Base-by-base conservation (phyloP, 23 red algal genomes). In the Gracilaria domingensis region DNA sequence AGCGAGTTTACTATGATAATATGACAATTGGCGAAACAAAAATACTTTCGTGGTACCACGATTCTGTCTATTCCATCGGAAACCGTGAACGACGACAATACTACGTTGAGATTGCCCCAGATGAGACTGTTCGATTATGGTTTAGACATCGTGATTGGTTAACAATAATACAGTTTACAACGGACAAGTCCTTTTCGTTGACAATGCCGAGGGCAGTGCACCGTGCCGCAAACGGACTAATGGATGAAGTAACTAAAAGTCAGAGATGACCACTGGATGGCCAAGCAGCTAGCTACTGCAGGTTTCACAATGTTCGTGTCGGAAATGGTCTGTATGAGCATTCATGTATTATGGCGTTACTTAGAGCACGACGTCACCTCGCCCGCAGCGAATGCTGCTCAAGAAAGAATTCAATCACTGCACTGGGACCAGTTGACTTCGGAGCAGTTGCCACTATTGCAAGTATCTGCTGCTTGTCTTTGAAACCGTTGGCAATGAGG, bases 121-220 rank as follows among this genome's bases (percentile, higher is more conserved):
- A 77, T 45, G 45, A 23, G 30, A 77, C 72, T 17, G 72, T 77
- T 48, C 72, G 72, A 30, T 25, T 77, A 34, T 77, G 72, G 72
- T 37, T 77, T 51, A 45, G 45, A 51, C 38, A 9, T 13, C 38
- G 38, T 30, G 39, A 77, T 7, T 77, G 72, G 72, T 16, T 45
- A 39, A 77, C 72, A 50, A 34, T 28, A 45, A 51, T 51, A 77
- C 72, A 77, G 72, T 45, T 77, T 33, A 51, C 38, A 13, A 42
- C 45, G 8, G 25, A 77, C 72, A 51, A 77, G 38, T 49, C 45
- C 8, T 77, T 51, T 29, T 28, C 72, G 42, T 13, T 42, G 45
- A 50, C 12, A 29, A 13, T 51, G 39, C 72, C 72, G 40, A 49
- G 72, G 30, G 32, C 39, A 8, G 21, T 77, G 8, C 72, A 4